Percentiles rank a stretch among this genome's conserved stretches.
Conservation (phyloP, 495 filamentous ascomycete species). For the Lepidopterella palustris region DNA sequence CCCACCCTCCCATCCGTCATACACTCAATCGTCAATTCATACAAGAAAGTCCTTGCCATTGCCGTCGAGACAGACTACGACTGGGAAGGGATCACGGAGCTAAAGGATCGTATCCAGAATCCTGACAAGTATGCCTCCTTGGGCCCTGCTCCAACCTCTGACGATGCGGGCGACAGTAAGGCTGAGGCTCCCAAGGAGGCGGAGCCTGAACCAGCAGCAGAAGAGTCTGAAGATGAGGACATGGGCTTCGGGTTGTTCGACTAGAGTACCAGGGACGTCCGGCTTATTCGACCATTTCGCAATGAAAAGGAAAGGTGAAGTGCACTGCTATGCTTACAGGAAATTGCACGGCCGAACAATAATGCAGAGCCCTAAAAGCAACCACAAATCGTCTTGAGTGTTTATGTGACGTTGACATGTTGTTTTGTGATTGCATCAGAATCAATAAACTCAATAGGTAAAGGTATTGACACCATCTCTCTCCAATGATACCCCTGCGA, state of each 20-base stretch:
- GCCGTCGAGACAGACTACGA: slow-evolving; percentile 85
- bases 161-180: slow-evolving; percentile 39
- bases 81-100: slow-evolving; percentile 92
- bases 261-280: slow-evolving; percentile 28
- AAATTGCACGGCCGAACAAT: slow-evolving; percentile 10
- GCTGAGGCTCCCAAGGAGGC: slow-evolving; percentile 47
- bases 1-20: slow-evolving; percentile 94
- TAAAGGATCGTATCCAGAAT: slow-evolving; percentile 99
- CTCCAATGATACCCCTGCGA: slow-evolving; percentile 22
- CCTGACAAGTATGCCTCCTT: slow-evolving; percentile 85
- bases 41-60: slow-evolving; percentile 94
- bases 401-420: too few species aligned
- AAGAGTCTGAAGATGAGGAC: slow-evolving; percentile 58
- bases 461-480: slow-evolving; percentile 5
- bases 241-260: slow-evolving; percentile 60
- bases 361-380: slow-evolving; percentile 13
- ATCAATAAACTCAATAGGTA: too few species aligned
- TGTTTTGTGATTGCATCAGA: too few species aligned
- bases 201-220: slow-evolving; percentile 47
- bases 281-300: not conserved
- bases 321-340: slow-evolving; percentile 8
- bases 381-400: too few species aligned
- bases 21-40: slow-evolving; percentile 89
- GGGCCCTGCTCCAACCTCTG: slow-evolving; percentile 52
- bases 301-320: not conserved